These are phyloP conservation scores for Leccinum uliginosum DNA, from an alignment of 768 basidiomycete species.

Conservation along the genomic window DNA sequence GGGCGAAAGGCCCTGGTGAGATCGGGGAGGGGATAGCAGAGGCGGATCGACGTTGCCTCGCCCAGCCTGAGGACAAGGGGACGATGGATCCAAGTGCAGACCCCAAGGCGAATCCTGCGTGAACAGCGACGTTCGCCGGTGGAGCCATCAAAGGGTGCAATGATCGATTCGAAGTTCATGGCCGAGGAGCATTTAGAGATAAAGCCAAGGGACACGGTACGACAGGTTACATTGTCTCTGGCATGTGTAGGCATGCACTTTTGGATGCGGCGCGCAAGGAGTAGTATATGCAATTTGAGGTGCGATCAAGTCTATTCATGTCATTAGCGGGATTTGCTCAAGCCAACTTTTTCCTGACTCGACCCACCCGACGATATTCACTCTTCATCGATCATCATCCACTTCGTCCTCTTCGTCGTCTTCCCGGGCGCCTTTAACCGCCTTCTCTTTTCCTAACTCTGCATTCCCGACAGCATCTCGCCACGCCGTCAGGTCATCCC, in stretches of 20 bases:
- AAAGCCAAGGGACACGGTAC: conserved; percentile 38
- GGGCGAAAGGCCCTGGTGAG: conserved; percentile 41
- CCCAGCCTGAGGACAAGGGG: conserved; percentile 26
- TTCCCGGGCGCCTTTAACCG: conserved; percentile 36
- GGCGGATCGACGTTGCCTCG: conserved; percentile 23
- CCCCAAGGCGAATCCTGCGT: conserved; percentile 40
- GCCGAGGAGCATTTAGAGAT: conserved; percentile 47
- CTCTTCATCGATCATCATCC: conserved; percentile 27
- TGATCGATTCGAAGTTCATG: conserved; percentile 51
- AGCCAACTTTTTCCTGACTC: neutral
- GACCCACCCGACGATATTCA: neutral
- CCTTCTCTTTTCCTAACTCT: conserved; percentile 59
- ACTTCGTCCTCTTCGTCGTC: conserved; percentile 49
- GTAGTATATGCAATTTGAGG: neutral
- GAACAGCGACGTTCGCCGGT: conserved; percentile 45
- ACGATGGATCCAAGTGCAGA: conserved; percentile 27
- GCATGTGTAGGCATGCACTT: neutral
- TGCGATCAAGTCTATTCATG: neutral
- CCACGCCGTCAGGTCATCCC: conserved; percentile 71
- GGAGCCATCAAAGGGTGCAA: conserved; percentile 53
- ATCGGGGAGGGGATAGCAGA: conserved; percentile 35
- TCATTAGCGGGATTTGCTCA: neutral
- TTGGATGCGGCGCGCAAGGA: neutral
- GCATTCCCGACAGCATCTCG: conserved; percentile 64
- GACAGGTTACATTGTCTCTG: neutral